These are phyloP conservation scores for Calamus simplicifolius DNA, from an alignment of 176 grass and related monocot species.

Conservation along the genomic window DNA sequence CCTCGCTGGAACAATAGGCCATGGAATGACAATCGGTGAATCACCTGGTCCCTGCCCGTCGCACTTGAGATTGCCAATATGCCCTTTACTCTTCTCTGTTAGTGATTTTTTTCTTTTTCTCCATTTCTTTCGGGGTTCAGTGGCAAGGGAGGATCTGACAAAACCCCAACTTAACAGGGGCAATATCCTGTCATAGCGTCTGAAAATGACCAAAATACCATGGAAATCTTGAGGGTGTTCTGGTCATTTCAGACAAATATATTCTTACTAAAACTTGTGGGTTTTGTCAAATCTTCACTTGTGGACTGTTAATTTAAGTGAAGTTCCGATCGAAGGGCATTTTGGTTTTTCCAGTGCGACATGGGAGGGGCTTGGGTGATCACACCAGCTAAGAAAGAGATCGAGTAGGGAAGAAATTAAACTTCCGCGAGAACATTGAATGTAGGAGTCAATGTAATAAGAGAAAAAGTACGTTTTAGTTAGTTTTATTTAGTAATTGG, in stretches of 20 bases:
- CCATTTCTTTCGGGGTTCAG: neutral
- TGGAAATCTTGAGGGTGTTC: slow-evolving; percentile 42
- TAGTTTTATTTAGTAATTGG: too few relatives aligned
- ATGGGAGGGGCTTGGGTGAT: too few relatives aligned
- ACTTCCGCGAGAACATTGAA: neutral
- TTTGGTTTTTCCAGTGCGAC: slow-evolving; percentile 6
- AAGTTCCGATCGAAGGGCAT: too few relatives aligned
- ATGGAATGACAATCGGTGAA: neutral
- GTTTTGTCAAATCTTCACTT: slow-evolving; percentile 92
- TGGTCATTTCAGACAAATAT: slow-evolving; percentile 55
- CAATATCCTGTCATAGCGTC: neutral
- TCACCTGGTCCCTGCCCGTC: neutral
- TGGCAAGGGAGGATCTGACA: slow-evolving; percentile 85
- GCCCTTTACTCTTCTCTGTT: too few relatives aligned
- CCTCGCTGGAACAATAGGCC: slow-evolving; percentile 11
- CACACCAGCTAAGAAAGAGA: neutral
- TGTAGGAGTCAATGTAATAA: neutral
- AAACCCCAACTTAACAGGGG: neutral
- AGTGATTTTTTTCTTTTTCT: too few relatives aligned
- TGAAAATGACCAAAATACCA: slow-evolving; percentile 82
- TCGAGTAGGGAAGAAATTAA: neutral
- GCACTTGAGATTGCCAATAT: neutral
- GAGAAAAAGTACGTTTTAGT: slow-evolving; percentile 10
- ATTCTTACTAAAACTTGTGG: slow-evolving; percentile 7
- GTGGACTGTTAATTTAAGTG: slow-evolving; percentile 1